Evolutionary conservation across 2,329 filamentous ascomycete genomes (phyloP).

Genomic region (Didymella arachidicola): DNA sequence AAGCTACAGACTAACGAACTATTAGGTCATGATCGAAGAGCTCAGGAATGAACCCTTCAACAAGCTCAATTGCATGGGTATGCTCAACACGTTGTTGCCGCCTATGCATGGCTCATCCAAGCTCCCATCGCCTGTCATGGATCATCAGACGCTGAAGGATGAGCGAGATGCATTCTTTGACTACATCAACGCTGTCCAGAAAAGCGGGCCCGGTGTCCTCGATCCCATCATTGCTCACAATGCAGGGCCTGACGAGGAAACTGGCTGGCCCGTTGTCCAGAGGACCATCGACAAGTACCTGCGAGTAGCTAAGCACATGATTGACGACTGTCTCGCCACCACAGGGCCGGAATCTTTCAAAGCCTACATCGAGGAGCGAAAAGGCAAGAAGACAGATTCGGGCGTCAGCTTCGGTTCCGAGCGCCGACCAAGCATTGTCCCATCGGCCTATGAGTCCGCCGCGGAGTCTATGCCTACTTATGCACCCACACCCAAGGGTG

Average conservation of each 20-base stretch:
- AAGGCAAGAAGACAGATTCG: constrained; percentile 67
- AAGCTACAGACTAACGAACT: constrained; percentile 13
- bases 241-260: constrained; percentile 59
- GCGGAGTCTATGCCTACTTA: constrained; percentile 30
- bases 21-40: constrained; percentile 69
- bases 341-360: constrained; percentile 47
- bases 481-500: constrained; percentile 38
- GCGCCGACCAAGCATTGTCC: constrained; percentile 41
- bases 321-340: constrained; percentile 65
- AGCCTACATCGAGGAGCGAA: constrained; percentile 47
- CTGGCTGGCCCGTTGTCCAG: constrained; percentile 62
- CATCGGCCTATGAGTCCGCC: constrained; percentile 36
- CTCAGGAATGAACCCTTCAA: constrained; percentile 68
- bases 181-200: constrained; percentile 67
- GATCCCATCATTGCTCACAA: constrained; percentile 62
- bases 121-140: constrained; percentile 61
- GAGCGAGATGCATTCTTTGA: constrained; percentile 70
- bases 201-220: constrained; percentile 62
- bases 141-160: constrained; percentile 59
- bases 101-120: constrained; percentile 54
- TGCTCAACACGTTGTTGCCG: constrained; percentile 73
- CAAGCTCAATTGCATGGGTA: constrained; percentile 71
- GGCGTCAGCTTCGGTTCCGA: constrained; percentile 65
- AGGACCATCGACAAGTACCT: constrained; percentile 66
- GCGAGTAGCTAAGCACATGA: constrained; percentile 65